These are phyloP conservation scores for Suillus alpinus DNA, from an alignment of 768 basidiomycete species.

Conservation along the genomic window DNA sequence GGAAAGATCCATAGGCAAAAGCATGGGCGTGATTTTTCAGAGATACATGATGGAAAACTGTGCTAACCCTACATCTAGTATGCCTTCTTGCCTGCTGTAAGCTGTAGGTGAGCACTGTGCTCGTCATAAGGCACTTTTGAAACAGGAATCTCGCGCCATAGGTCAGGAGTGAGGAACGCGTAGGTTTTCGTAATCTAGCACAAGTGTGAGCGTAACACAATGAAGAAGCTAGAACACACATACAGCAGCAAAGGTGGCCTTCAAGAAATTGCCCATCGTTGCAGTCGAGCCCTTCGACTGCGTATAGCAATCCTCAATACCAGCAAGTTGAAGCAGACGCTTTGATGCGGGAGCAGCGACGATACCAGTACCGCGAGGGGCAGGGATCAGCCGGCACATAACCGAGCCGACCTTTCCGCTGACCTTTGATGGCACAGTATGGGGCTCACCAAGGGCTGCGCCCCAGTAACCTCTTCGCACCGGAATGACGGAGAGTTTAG, in stretches of 20 bases:
- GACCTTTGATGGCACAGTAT: slow-evolving; percentile 98
- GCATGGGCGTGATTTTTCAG: slow-evolving; percentile 4
- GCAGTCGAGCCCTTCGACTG: slow-evolving; percentile 98
- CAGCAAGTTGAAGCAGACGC: slow-evolving; percentile 94
- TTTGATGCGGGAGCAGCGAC: slow-evolving; percentile 98
- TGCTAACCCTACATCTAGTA: slow-evolving; percentile 39
- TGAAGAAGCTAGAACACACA: slow-evolving; percentile 26
- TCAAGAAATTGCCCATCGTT: slow-evolving; percentile 99
- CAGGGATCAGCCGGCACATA: slow-evolving; percentile 98
- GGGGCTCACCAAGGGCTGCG: slow-evolving; percentile 96
- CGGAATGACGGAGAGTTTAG: slow-evolving; percentile 96
- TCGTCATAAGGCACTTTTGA: slow-evolving; percentile 93
- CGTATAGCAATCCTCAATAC: slow-evolving; percentile 97
- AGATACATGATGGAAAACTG: slow-evolving; percentile 13
- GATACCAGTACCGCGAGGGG: slow-evolving; percentile 98
- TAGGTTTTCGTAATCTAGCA: slow-evolving; percentile 94
- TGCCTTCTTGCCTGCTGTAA: slow-evolving; percentile 74
- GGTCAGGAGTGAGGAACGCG: slow-evolving; percentile 95
- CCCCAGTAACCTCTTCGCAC: slow-evolving; percentile 99
- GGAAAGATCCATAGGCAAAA: background rate
- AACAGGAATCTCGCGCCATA: slow-evolving; percentile 93
- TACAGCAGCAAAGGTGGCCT: slow-evolving; percentile 92
- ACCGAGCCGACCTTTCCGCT: slow-evolving; percentile 98
- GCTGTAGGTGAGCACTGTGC: slow-evolving; percentile 88
- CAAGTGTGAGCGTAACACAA: slow-evolving; percentile 1